Evolutionary conservation across 257 asterid genomes (phyloP).

Genomic region (Dorcoceras hygrometricum): DNA sequence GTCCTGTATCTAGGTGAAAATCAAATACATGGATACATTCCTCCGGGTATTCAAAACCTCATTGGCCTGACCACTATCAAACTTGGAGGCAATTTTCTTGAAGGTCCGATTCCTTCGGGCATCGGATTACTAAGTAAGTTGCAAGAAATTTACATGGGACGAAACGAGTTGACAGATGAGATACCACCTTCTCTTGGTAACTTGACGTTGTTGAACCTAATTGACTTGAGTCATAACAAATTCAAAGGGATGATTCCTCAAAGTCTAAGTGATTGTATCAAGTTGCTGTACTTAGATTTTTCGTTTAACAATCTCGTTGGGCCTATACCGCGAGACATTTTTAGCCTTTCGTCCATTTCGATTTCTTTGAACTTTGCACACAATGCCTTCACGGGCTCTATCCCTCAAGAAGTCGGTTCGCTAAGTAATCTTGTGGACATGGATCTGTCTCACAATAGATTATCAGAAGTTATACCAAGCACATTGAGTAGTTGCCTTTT

Average conservation of each 20-base stretch:
- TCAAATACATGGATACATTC: slow-evolving; percentile 25
- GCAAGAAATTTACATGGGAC: no score
- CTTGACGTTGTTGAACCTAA: neutral
- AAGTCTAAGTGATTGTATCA: no score
- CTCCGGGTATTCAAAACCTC: slow-evolving; percentile 23
- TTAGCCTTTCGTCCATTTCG: neutral
- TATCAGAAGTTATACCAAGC: slow-evolving; percentile 19
- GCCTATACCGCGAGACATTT: neutral
- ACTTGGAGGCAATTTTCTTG: neutral
- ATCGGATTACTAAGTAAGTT: neutral
- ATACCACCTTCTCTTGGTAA: slow-evolving; percentile 8
- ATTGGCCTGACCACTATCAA: neutral
- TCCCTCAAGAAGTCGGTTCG: slow-evolving; percentile 8
- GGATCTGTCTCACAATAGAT: slow-evolving; percentile 9
- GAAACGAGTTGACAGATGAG: neutral
- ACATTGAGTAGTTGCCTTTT: neutral
- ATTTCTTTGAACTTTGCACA: neutral
- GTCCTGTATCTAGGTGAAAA: slow-evolving; percentile 21
- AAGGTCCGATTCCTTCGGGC: slow-evolving; percentile 21
- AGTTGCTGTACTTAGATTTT: neutral
- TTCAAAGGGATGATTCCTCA: slow-evolving; percentile 17
- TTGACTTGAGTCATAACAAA: neutral
- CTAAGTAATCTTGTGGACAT: neutral
- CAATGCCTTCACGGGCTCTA: neutral
- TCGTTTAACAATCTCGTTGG: neutral